Percentiles rank a stretch among this genome's conserved stretches.
phyloP scores from a whole-genome alignment of 1,284 basidiomycete genomes.

The Inonotus hispidus region DNA sequence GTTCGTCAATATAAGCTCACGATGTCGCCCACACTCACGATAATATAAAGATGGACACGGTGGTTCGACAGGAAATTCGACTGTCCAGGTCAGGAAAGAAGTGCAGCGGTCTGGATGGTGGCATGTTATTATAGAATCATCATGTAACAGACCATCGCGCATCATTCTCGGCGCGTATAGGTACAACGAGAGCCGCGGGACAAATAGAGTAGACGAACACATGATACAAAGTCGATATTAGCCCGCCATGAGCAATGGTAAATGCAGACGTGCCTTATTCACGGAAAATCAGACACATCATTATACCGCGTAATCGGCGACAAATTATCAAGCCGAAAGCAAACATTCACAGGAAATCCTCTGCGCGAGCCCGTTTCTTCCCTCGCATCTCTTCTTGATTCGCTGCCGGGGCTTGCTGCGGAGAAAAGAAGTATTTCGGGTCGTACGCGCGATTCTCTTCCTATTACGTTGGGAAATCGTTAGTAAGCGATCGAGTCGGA shows the following conservation, averaged over 20 bases:
- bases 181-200: background rate
- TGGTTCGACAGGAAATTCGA: too few species aligned
- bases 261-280: conserved; percentile 9
- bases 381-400: conserved; percentile 55
- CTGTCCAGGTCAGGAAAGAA: too few species aligned
- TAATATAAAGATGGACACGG: too few species aligned
- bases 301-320: conserved; percentile 3
- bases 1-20: too few species aligned
- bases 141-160: background rate
- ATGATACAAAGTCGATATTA: conserved; percentile 4
- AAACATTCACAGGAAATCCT: conserved; percentile 58
- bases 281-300: background rate
- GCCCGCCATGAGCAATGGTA: background rate
- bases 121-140: background rate
- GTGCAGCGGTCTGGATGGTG: background rate
- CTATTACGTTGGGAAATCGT: conserved; percentile 32
- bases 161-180: background rate
- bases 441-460: conserved; percentile 78
- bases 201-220: background rate
- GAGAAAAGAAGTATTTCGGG: conserved; percentile 62
- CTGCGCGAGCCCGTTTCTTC: conserved; percentile 72
- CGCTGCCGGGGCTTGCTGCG: conserved; percentile 23
- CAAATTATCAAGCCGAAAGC: background rate
- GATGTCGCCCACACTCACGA: too few species aligned
- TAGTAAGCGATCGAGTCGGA: background rate